phyloP scores from a whole-genome alignment of 768 basidiomycete species.

The Daedalea quercina region DNA sequence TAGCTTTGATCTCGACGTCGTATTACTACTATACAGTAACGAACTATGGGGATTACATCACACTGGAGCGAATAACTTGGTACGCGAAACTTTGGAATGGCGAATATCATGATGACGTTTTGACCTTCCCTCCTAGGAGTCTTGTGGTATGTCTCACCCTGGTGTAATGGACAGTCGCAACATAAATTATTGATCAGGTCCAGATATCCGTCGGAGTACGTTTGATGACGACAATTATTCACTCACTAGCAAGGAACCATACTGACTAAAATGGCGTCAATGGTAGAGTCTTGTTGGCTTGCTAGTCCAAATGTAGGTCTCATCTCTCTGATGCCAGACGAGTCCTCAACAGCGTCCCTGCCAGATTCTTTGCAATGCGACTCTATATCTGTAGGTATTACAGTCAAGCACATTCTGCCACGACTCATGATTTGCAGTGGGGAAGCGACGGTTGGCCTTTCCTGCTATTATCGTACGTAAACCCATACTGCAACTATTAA shows the following conservation, averaged over 20 bases:
- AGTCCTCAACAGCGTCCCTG: background rate
- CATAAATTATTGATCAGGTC: background rate
- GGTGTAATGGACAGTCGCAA: background rate
- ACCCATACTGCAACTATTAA: background rate
- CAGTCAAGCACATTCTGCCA: background rate
- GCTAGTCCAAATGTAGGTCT: background rate
- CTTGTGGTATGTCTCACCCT: background rate
- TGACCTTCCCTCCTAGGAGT: background rate
- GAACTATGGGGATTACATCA: background rate
- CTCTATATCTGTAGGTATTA: background rate
- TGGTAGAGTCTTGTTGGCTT: background rate
- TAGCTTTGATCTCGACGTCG: background rate
- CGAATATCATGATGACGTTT: background rate
- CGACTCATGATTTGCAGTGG: background rate
- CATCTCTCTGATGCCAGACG: background rate
- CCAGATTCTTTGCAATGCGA: background rate
- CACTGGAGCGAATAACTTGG: background rate
- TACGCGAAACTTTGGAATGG: background rate
- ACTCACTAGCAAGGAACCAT: background rate
- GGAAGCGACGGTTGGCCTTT: background rate
- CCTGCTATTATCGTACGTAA: background rate
- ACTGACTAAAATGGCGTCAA: too few species aligned
- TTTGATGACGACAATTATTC: background rate
- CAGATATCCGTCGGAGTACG: background rate
- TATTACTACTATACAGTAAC: background rate